Conservation (phyloP, 2,329 filamentous ascomycete genomes). For the Monosporascus sp. region DNA sequence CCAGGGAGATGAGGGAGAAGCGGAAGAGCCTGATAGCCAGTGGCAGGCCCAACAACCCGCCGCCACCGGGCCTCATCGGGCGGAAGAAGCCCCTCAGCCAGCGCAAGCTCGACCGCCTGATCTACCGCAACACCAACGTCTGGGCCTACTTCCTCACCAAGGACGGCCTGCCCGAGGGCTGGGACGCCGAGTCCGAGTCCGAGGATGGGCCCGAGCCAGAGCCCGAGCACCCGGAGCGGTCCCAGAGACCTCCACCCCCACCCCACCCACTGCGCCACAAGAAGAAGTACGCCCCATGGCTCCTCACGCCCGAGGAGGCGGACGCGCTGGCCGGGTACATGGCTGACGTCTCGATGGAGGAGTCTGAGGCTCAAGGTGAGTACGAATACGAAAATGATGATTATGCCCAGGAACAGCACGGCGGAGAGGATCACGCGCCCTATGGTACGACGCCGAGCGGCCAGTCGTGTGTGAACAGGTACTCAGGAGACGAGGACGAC, state of each 20-base stretch:
- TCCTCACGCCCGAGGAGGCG: neutral
- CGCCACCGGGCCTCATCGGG: too few species aligned
- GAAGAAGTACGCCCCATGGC: neutral
- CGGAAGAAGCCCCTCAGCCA: too few species aligned
- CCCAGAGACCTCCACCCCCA: neutral
- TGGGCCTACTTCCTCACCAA: too few species aligned
- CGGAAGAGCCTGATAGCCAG: neutral
- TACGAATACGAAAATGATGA: neutral
- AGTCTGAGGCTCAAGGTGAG: neutral
- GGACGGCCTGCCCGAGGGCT: too few species aligned
- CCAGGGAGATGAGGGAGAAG: constrained; percentile 2
- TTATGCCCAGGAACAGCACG: neutral
- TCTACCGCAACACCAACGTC: too few species aligned
- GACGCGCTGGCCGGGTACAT: neutral
- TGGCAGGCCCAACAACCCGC: too few species aligned
- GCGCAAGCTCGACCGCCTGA: too few species aligned
- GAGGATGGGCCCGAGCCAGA: neutral
- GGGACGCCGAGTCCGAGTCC: neutral
- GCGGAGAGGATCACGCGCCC: neutral
- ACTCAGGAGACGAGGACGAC: neutral
- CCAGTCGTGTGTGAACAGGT: neutral
- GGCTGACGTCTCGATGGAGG: neutral
- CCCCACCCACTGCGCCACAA: neutral
- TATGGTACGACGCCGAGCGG: neutral
- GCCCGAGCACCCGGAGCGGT: neutral